These are phyloP conservation scores for Chlorella sp. DNA, from an alignment of 139 green algal species.

Conservation along the genomic window DNA sequence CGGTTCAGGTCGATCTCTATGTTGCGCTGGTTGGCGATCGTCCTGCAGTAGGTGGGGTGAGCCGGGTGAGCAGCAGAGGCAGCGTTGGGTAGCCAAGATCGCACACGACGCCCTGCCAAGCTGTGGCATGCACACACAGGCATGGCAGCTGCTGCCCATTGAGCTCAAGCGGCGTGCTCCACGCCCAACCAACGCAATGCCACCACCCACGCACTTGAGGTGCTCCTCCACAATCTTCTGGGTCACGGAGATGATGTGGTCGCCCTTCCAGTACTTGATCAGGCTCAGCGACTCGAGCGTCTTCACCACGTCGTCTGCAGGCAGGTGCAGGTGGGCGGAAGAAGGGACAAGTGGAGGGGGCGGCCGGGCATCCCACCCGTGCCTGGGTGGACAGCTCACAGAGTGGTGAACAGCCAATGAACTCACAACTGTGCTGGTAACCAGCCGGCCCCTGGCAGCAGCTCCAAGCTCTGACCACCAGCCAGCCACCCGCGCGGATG, in stretches of 20 bases:
- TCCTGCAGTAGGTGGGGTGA: slow-evolving; percentile 1
- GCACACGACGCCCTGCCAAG: too few relatives aligned
- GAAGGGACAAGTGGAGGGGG: not conserved
- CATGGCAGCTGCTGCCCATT: too few relatives aligned
- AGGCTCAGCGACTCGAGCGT: slow-evolving; percentile 88
- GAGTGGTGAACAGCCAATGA: not conserved
- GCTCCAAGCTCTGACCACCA: too few relatives aligned
- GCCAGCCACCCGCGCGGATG: too few relatives aligned
- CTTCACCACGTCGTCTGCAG: slow-evolving; percentile 91
- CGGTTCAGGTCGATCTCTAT: slow-evolving; percentile 57
- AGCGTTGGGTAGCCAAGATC: too few relatives aligned
- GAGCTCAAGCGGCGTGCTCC: too few relatives aligned
- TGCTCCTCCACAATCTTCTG: slow-evolving; percentile 69
- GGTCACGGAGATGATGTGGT: slow-evolving; percentile 72
- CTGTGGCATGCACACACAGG: too few relatives aligned
- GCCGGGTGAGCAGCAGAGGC: too few relatives aligned
- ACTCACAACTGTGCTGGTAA: too few relatives aligned
- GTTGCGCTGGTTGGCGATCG: slow-evolving; percentile 39
- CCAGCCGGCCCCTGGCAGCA: too few relatives aligned
- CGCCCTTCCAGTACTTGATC: slow-evolving; percentile 86
- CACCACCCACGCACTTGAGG: not conserved
- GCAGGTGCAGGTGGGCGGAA: not conserved
- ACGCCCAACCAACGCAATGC: not conserved
- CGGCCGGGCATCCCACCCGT: too few relatives aligned
- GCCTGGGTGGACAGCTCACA: not conserved